Evolutionary conservation across 2,329 filamentous ascomycete genomes (phyloP).

Genomic region (Exophiala lecanii-corni): DNA sequence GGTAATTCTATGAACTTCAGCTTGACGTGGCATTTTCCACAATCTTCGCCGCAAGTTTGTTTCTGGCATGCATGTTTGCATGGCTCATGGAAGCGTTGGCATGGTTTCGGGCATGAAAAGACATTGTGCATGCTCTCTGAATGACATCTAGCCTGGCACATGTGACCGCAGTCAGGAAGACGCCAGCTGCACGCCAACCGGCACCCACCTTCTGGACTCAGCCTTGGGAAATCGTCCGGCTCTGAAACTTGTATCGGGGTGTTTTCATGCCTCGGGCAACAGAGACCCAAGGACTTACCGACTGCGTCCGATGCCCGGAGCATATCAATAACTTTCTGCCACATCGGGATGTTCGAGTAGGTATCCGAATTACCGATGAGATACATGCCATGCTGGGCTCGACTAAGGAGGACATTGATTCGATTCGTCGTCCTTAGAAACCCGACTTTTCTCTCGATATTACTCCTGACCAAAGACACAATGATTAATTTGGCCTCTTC

Average conservation of each 20-base stretch:
- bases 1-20: constrained; percentile 31
- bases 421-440: constrained; percentile 64
- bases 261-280: constrained; percentile 58
- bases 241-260: constrained; percentile 46
- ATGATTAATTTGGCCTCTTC: constrained; percentile 70
- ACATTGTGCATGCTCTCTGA: constrained; percentile 39
- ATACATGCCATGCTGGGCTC: constrained; percentile 66
- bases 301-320: constrained; percentile 46
- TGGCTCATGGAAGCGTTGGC: constrained; percentile 31
- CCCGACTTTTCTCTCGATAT: constrained; percentile 53
- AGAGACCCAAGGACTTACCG: constrained; percentile 49
- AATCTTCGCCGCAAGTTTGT: constrained; percentile 37
- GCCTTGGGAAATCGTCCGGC: constrained; percentile 54
- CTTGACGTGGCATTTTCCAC: constrained; percentile 25
- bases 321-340: constrained; percentile 54
- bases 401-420: constrained; percentile 59
- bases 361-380: constrained; percentile 64
- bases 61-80: constrained; percentile 42
- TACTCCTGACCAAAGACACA: constrained; percentile 67
- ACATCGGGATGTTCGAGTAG: constrained; percentile 50
- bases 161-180: constrained; percentile 42
- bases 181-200: constrained; percentile 43
- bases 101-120: constrained; percentile 40
- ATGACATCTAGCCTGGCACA: constrained; percentile 44
- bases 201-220: constrained; percentile 61